Conservation (phyloP, 108 stramenopile genomes). For the Pelagomonas calceolata region DNA sequence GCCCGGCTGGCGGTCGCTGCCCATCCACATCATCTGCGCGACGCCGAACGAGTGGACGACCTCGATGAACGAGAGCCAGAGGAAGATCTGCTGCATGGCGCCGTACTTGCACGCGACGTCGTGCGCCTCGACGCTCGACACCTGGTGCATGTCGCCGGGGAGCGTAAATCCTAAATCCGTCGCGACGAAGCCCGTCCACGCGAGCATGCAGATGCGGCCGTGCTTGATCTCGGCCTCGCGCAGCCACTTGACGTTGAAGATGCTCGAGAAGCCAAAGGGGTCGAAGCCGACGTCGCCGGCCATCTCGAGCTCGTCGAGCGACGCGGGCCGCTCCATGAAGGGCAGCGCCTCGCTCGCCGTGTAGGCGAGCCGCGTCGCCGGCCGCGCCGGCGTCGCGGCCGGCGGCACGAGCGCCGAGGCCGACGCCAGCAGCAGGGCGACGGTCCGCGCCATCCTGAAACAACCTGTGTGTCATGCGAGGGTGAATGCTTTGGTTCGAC, state of each 20-base stretch:
- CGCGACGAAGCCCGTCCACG: constrained; percentile 56
- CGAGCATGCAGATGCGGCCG: constrained; percentile 76
- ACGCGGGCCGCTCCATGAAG: constrained; percentile 78
- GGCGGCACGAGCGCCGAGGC: too few relatives aligned
- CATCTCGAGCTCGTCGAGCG: constrained; percentile 76
- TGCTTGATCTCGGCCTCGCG: constrained; percentile 88
- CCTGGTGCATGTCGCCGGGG: constrained; percentile 53
- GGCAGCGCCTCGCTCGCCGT: constrained; percentile 58
- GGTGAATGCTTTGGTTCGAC: too few relatives aligned
- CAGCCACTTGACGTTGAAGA: constrained; percentile 59
- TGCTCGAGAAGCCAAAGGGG: constrained; percentile 80
- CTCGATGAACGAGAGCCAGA: constrained; percentile 40
- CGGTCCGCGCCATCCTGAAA: too few relatives aligned
- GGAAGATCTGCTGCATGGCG: constrained; percentile 36
- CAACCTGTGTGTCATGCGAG: too few relatives aligned
- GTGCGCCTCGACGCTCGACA: constrained; percentile 68
- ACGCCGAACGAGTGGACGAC: not conserved
- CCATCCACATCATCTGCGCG: not conserved
- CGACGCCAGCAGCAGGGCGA: too few relatives aligned
- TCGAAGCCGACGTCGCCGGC: constrained; percentile 87
- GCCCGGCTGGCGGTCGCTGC: constrained; percentile 62
- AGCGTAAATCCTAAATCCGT: constrained; percentile 65
- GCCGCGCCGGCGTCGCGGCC: too few relatives aligned
- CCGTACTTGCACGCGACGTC: constrained; percentile 64
- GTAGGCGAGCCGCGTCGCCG: too few relatives aligned